Conservation (phyloP, 768 basidiomycete genomes). For the Strobilomyces confusus region DNA sequence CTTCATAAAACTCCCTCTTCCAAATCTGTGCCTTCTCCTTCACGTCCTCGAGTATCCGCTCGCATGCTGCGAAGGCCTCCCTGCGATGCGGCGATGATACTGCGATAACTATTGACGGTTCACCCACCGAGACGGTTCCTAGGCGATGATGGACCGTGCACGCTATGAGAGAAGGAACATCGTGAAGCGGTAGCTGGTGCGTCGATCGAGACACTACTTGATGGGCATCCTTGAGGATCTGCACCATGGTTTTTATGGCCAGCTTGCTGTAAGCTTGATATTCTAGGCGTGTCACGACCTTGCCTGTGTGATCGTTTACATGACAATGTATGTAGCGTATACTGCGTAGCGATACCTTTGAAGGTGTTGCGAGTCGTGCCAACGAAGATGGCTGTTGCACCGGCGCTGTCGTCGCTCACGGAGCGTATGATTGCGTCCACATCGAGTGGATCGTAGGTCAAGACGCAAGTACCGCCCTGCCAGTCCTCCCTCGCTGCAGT, state of each 20-base stretch:
- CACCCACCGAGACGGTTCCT: conserved; percentile 71
- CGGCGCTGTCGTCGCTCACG: conserved; percentile 61
- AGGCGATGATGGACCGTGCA: conserved; percentile 73
- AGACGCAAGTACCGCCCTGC: conserved; percentile 35
- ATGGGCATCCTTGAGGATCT: conserved; percentile 50
- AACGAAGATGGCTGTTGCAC: conserved; percentile 73
- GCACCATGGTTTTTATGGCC: conserved; percentile 71
- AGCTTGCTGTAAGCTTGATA: conserved; percentile 83
- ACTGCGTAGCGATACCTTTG: conserved; percentile 47
- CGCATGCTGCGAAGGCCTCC: conserved; percentile 76
- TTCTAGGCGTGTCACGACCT: conserved; percentile 65
- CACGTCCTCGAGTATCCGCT: conserved; percentile 80
- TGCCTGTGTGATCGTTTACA: conserved; percentile 42
- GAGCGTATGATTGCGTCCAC: conserved; percentile 53
- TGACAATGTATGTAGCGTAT: neutral
- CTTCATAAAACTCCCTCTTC: conserved; percentile 88
- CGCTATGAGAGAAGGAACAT: conserved; percentile 42
- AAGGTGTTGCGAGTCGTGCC: conserved; percentile 87
- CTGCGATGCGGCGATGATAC: conserved; percentile 82
- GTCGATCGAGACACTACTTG: conserved; percentile 40
- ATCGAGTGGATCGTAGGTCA: conserved; percentile 61
- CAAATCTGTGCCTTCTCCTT: conserved; percentile 84
- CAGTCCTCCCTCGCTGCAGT: conserved; percentile 23
- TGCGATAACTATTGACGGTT: conserved; percentile 80
- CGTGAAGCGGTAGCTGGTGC: conserved; percentile 30